These are phyloP conservation scores for Fusarium robinianum DNA, from an alignment of 2,329 filamentous ascomycete species.

Conservation along the genomic window DNA sequence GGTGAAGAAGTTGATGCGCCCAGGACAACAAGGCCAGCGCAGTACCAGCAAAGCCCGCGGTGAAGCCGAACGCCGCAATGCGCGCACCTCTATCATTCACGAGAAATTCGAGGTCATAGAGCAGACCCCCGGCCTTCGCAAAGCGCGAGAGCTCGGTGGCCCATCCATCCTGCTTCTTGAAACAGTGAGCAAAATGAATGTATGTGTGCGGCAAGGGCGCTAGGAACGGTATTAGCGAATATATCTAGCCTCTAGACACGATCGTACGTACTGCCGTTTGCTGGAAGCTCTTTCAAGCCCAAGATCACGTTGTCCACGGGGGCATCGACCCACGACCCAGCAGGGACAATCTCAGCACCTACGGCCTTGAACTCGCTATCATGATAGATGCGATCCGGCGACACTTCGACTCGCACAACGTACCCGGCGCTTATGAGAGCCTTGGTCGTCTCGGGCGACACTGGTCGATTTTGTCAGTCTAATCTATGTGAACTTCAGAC, in stretches of 20 bases:
- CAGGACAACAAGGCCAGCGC: conserved; percentile 79
- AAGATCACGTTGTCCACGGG: conserved; percentile 72
- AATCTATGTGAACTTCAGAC: no score
- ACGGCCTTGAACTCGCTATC: conserved; percentile 64
- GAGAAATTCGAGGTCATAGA: conserved; percentile 88
- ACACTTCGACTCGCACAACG: conserved; percentile 67
- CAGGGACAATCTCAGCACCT: conserved; percentile 67
- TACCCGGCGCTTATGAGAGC: conserved; percentile 70
- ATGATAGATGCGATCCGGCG: conserved; percentile 63
- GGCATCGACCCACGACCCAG: conserved; percentile 69
- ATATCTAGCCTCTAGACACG: no score
- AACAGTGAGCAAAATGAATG: conserved; percentile 72
- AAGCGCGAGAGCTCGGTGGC: conserved; percentile 79
- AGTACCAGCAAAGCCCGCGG: conserved; percentile 76
- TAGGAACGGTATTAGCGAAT: conserved; percentile 14
- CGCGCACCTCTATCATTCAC: conserved; percentile 63
- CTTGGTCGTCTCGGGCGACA: conserved; percentile 52
- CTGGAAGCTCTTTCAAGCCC: conserved; percentile 77
- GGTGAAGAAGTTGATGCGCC: conserved; percentile 78
- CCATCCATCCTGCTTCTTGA: conserved; percentile 79
- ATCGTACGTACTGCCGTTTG: conserved; percentile 58
- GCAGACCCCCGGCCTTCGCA: conserved; percentile 60
- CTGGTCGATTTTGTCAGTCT: no score
- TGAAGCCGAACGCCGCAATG: conserved; percentile 73
- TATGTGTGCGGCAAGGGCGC: conserved; percentile 67